These are phyloP conservation scores for Sutorius eximius DNA, from an alignment of 1,284 basidiomycete species.

Conservation along the genomic window DNA sequence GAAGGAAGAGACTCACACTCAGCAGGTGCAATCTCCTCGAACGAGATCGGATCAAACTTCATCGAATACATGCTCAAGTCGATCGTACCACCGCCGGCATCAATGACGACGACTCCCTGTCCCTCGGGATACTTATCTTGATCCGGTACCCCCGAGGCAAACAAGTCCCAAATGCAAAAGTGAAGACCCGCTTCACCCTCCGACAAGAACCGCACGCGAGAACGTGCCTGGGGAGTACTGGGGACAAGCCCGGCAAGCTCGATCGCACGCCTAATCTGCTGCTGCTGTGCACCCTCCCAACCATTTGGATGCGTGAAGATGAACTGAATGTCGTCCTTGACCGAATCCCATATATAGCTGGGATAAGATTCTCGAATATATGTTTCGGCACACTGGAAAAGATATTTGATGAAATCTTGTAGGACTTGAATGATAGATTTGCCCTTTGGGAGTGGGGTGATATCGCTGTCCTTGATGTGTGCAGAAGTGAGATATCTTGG, in stretches of 20 bases:
- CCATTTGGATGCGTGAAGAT: slow-evolving; percentile 40
- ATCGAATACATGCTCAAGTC: too few species aligned
- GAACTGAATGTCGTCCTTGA: slow-evolving; percentile 29
- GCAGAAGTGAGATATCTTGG: background rate
- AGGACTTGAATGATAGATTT: slow-evolving; percentile 46
- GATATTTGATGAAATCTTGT: slow-evolving; percentile 50
- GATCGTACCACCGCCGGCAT: slow-evolving; percentile 23
- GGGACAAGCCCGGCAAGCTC: slow-evolving; percentile 29
- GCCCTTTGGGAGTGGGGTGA: slow-evolving; percentile 43
- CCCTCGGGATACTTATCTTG: background rate
- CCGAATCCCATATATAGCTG: slow-evolving; percentile 35
- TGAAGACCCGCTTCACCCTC: slow-evolving; percentile 48
- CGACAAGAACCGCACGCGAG: slow-evolving; percentile 41
- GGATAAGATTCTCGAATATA: slow-evolving; percentile 48
- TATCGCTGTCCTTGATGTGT: slow-evolving; percentile 7
- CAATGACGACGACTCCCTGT: slow-evolving; percentile 37
- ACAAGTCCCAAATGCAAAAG: slow-evolving; percentile 36
- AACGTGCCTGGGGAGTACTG: slow-evolving; percentile 1
- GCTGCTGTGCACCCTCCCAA: slow-evolving; percentile 38
- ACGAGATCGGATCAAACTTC: slow-evolving; percentile 10
- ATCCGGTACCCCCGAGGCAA: background rate
- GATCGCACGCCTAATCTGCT: slow-evolving; percentile 34
- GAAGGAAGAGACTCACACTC: slow-evolving; percentile 32
- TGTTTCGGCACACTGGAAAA: slow-evolving; percentile 40
- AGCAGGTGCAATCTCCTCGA: slow-evolving; percentile 37